Conservation (phyloP, 2,329 filamentous ascomycete genomes). For the Mollisia scopiformis region DNA sequence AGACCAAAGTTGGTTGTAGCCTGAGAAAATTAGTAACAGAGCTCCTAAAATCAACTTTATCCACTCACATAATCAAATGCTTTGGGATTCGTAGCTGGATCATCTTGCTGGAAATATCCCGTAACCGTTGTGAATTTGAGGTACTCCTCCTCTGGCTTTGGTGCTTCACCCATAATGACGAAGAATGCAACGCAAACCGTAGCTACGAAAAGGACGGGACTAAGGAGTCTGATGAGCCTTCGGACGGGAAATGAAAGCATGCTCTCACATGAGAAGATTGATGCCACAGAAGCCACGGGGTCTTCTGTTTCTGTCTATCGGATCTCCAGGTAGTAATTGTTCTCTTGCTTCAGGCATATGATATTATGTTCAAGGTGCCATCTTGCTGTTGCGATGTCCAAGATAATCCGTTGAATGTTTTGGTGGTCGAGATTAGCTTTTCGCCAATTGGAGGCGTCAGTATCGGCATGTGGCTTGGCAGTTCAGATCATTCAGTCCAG, state of each 20-base stretch:
- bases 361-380: background rate
- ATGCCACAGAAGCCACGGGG: background rate
- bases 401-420: background rate
- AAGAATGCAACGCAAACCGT: conserved; percentile 28
- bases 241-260: background rate
- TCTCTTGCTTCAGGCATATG: background rate
- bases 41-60: background rate
- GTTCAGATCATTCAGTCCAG: too few species aligned
- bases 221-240: conserved; percentile 12
- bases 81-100: conserved; percentile 55
- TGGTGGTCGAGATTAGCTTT: background rate
- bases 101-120: conserved; percentile 68
- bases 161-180: conserved; percentile 30
- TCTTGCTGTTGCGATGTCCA: background rate
- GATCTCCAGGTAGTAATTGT: background rate
- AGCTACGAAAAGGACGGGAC: conserved; percentile 29
- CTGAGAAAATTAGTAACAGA: conserved; percentile 39
- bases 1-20: conserved; percentile 66
- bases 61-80: conserved; percentile 69
- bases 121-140: conserved; percentile 59
- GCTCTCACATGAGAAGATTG: background rate
- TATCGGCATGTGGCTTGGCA: background rate
- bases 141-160: conserved; percentile 31
- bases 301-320: background rate
- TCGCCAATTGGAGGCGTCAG: background rate